Evolutionary conservation across 306 rosid genomes (phyloP), one percentile per base, ranked within the genome.

Genomic region (Quercus bicolor): DNA sequence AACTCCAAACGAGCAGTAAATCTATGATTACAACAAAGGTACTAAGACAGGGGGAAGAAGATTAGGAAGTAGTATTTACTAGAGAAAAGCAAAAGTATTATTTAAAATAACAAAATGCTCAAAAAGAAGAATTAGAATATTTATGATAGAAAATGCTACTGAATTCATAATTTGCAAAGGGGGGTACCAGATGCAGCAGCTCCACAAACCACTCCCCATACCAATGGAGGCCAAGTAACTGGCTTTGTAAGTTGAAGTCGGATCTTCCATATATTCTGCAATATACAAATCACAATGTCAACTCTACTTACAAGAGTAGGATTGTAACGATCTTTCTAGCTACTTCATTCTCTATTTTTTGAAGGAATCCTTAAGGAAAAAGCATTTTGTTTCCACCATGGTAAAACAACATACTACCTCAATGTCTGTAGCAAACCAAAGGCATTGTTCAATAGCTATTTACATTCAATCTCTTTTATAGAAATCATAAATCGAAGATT

Each of bases 211-310:
- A 95, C 94, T 56, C 99, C 99, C 99, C 99, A 95, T 48, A 95
- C 91, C 83, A 95, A 87, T 34, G 99, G 99, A 73, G 99, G 98
- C 99, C 99, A 95, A 76, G 99, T 93, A 68, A 95, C 97, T 69
- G 99, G 99, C 84, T 95, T 95, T 70, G 98, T 95, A 65, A 95
- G 89, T 88, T 95, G 99, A 83, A 95, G 99, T 61, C 99, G 96
- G 78, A 95, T 85, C 90, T 95, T 95, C 98, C 99, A 95, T 80
- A 75, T 95, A 73, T 95, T 91, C 99, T 95, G 94, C 86, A 87
- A 79, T 76, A 76, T 20, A 52, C 54, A 85, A 65, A 57, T 28
- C 77, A 73, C 55, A 84, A 24, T n/a, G 15, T 79, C 37, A 79
- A 77, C 61, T 56, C 52, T 69, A 68, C 76, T 34, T 34, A 34